Evolutionary conservation across 805 yeast genomes (phyloP).

Genomic region (Ogataea chonburiensis): DNA sequence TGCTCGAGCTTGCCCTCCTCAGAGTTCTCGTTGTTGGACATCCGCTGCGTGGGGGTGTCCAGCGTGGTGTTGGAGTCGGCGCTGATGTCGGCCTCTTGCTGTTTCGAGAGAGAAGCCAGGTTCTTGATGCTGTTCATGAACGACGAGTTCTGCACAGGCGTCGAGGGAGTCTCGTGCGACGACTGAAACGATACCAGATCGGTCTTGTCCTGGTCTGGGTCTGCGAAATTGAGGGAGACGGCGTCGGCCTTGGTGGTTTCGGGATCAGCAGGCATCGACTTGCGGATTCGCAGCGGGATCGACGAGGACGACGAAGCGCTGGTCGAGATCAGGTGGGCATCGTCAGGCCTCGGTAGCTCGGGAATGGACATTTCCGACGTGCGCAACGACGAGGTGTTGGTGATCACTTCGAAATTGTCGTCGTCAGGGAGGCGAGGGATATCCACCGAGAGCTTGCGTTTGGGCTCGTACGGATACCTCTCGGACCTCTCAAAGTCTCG

Average conservation of each 20-base stretch:
- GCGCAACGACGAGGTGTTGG: constrained; percentile 20
- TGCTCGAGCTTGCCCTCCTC: constrained; percentile 21
- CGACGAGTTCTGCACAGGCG: constrained; percentile 13
- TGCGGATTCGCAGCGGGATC: constrained; percentile 23
- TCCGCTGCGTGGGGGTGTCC: constrained; percentile 14
- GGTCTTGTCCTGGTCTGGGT: constrained; percentile 11
- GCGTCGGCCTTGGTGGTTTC: constrained; percentile 53
- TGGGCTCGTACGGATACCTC: neutral
- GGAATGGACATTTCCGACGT: constrained; percentile 22
- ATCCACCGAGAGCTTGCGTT: constrained; percentile 21
- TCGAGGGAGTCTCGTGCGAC: constrained; percentile 23
- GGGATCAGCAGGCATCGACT: constrained; percentile 51
- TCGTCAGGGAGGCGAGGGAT: constrained; percentile 30
- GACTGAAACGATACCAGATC: constrained; percentile 5
- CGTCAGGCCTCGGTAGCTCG: constrained; percentile 6
- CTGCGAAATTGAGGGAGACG: constrained; percentile 30
- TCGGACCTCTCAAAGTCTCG: neutral
- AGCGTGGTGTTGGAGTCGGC: constrained; percentile 17
- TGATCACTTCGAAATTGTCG: constrained; percentile 22
- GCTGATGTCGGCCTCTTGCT: constrained; percentile 25
- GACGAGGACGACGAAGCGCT: constrained; percentile 28
- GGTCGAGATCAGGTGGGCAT: constrained; percentile 17
- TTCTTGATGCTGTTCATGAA: constrained; percentile 26
- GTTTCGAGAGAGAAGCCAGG: constrained; percentile 21
- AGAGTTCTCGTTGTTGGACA: constrained; percentile 5